Evolutionary conservation across 2,329 filamentous ascomycete species (phyloP), one percentile per base, ranked within the genome.

Genomic region (Tolypocladium album): DNA sequence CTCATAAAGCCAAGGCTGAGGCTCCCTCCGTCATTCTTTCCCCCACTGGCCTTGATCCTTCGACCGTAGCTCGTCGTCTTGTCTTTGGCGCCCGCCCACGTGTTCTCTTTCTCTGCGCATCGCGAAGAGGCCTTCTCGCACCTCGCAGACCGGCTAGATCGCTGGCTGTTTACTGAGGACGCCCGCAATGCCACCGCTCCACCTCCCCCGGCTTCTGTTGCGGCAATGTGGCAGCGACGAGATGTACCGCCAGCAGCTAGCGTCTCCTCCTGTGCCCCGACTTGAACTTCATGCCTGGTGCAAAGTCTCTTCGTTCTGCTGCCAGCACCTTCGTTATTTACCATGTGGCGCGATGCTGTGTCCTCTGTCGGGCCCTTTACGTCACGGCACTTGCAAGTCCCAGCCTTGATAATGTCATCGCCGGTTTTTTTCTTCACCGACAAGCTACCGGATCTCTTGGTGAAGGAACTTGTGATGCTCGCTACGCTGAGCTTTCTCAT

Each of bases 401-500:
- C 27, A 7, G 38, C 47, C n/a, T 27, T 34, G 15, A 6, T 12
- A 2, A 17, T 2, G 11, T 55, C 58, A 12, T 61, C 58, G 50
- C 7, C 15, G 17, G 58, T 20, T 22, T 59, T 59, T 1, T 40
- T 27, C 45, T 59, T 67, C 38, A 67, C 68, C 38, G 68, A 64
- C 34, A 79, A 66, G 64, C 87, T 89, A 45, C 78, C 79, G 1
- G 89, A 88, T 60, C 88, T 84, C 66, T 87, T 89, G 43, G 84
- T 83, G 69, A 95, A 92, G 56, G 88, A 88, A 65, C 83, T 88
- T 17, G 89, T 82, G 64, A 94, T 88, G 71, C 87, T 92, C 56
- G 88, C 87, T 68, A 90, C 87, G 72, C 90, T 96, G 63, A 97
- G 81, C 70, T 92, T 95, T 58, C 92, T 84, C 77, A 96, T 96